Percentiles rank a stretch among this genome's conserved stretches.
These are phyloP conservation scores for Cochlearia excelsa DNA, from an alignment of 345 rosid species.

Conservation along the genomic window DNA sequence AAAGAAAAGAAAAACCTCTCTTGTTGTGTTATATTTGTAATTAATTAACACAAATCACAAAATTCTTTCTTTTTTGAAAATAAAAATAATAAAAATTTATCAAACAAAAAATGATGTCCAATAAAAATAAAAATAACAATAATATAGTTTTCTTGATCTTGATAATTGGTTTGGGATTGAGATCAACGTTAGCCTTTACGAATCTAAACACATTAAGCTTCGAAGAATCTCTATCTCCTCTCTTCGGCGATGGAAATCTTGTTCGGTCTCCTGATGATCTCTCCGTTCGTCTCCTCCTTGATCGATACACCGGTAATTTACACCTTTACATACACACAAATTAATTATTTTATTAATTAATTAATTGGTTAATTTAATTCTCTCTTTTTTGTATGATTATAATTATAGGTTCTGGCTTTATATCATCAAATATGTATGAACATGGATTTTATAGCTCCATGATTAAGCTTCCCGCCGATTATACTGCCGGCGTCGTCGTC, in stretches of 20 bases:
- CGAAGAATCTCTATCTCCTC: slow-evolving; percentile 75
- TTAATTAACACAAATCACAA: slow-evolving; percentile 3
- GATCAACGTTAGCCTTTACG: slow-evolving; percentile 39
- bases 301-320: slow-evolving; percentile 63
- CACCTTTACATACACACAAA: neutral
- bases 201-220: slow-evolving; percentile 60
- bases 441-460: slow-evolving; percentile 88
- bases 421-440: slow-evolving; percentile 73
- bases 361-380: too few relatives aligned
- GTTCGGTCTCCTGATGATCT: slow-evolving; percentile 70
- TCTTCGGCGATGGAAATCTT: slow-evolving; percentile 78
- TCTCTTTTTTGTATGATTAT: neutral
- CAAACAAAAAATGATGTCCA: too few relatives aligned
- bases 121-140: neutral
- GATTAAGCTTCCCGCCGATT: slow-evolving; percentile 76
- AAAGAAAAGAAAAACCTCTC: neutral
- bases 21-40: slow-evolving; percentile 21
- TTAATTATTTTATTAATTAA: neutral
- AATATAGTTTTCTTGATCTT: neutral
- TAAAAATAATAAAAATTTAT: neutral
- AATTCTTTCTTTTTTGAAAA: neutral
- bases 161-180: slow-evolving; percentile 16
- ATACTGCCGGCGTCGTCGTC: slow-evolving; percentile 85
- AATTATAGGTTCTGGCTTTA: slow-evolving; percentile 73
- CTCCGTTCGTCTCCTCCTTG: slow-evolving; percentile 84